These are phyloP conservation scores for Phytopythium montanum DNA, from an alignment of 352 stramenopile species.

Conservation along the genomic window DNA sequence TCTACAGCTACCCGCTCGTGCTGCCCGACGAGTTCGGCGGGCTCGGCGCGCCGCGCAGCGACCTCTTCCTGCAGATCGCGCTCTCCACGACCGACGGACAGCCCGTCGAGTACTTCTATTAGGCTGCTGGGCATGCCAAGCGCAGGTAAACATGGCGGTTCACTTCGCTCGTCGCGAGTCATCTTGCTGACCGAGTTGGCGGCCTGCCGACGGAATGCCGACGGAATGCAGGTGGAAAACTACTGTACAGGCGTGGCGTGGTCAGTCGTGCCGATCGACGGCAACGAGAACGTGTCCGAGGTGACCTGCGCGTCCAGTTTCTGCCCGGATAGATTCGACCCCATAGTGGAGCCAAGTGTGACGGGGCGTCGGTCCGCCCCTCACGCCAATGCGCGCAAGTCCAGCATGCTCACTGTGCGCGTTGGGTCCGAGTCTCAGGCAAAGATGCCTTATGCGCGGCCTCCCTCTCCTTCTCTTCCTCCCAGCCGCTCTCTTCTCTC, in stretches of 20 bases:
- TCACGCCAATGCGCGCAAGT: no score
- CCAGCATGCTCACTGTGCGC: no score
- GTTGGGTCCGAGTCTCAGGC: no score
- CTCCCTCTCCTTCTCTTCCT: background rate
- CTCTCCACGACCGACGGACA: conserved; percentile 45
- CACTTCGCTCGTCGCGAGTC: background rate
- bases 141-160: background rate
- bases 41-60: conserved; percentile 37
- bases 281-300: background rate
- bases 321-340: background rate
- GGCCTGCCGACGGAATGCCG: no score
- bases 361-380: background rate
- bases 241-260: background rate
- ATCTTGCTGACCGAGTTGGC: no score
- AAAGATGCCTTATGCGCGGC: background rate
- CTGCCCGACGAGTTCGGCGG: conserved; percentile 51
- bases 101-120: conserved; percentile 45
- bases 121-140: background rate
- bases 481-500: background rate
- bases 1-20: conserved; percentile 73
- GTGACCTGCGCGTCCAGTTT: background rate
- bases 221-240: background rate
- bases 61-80: conserved; percentile 64
- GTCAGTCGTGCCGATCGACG: background rate
- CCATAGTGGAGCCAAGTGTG: background rate